Base-by-base conservation (phyloP, 2,329 filamentous ascomycete species). In the Fusarium tricinctum region DNA sequence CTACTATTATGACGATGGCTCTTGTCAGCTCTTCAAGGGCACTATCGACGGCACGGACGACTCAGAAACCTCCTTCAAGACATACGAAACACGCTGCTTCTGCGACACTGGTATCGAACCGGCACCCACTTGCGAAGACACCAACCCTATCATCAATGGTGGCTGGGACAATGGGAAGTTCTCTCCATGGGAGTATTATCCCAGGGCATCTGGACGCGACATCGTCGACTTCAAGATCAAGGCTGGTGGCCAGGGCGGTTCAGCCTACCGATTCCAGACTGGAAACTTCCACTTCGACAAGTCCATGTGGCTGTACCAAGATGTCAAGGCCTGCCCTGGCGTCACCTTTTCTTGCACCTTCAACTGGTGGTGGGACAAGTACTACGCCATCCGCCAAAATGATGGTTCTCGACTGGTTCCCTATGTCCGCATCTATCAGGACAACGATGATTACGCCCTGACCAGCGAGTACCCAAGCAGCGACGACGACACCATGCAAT, bases 331-430 rank as follows among this genome's bases (percentile, higher is more conserved):
- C 12, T 63, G 59, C 4, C 19, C 43, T 1, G 59, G 39, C 0
- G 10, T 42, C 4, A 44, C 0, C 0, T 63, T 60, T 14, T 2
- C 3, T 15, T 63, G 59, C 20, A 40, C 14, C 0, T 63, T 45
- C 17, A 19, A 5, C 1, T 63, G 55, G 55, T 60, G 48, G 55
- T 63, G 59, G 59, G n/a, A 60, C 12, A 33, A 63, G 44, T 61
- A 33, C 13, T 63, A 63, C 3, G 30, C 5, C 1, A 48, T 63
- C 9, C 5, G 0, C 1, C 59, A 63, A 6, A 6, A 35, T 0
- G 8, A 19, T 3, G 59, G 48, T 1, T 1, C 1, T 1, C 5
- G 1, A 2, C 9, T 63, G 17, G 48, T 63, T 13, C 55, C 55
- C 0, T 63, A 63, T n/a, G 32, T 63, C 2, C 59, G 48, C n/a